These are phyloP conservation scores for Dothiorella sarmentorum DNA, from an alignment of 2,329 filamentous ascomycete genomes.

Conservation along the genomic window DNA sequence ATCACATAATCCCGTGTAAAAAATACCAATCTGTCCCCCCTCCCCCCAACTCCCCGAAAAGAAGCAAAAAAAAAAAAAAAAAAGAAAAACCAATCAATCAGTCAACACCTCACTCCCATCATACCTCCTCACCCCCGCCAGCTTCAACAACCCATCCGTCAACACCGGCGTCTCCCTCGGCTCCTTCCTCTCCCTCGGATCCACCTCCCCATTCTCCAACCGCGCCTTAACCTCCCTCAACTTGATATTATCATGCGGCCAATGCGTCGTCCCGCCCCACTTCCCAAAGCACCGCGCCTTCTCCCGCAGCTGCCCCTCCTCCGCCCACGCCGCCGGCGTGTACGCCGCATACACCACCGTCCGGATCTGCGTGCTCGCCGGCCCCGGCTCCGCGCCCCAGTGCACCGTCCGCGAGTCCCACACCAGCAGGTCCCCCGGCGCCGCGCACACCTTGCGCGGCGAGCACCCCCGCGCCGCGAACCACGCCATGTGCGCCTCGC, in stretches of 20 bases:
- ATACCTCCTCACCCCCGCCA: slow-evolving; percentile 13
- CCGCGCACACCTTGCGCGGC: slow-evolving; percentile 39
- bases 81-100: too few species aligned
- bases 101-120: slow-evolving; percentile 15
- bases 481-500: slow-evolving; percentile 38
- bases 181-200: background rate
- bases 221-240: background rate
- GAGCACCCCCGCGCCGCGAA: slow-evolving; percentile 40
- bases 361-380: slow-evolving; percentile 18
- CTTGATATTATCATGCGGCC: slow-evolving; percentile 16
- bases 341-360: slow-evolving; percentile 20
- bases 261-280: slow-evolving; percentile 20
- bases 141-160: slow-evolving; percentile 12
- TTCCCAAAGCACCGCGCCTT: slow-evolving; percentile 20
- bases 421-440: slow-evolving; percentile 45
- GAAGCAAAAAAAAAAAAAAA: too few species aligned
- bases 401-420: slow-evolving; percentile 44
- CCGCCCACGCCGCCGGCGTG: slow-evolving; percentile 20
- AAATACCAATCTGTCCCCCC: too few species aligned
- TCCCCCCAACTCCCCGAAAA: background rate
- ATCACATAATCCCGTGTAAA: too few species aligned
- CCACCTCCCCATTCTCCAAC: background rate
- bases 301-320: slow-evolving; percentile 16
- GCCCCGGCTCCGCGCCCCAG: slow-evolving; percentile 6
- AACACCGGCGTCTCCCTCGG: slow-evolving; percentile 11